Conservation (phyloP, 2,329 filamentous ascomycete species). For the Fusarium sp. region DNA sequence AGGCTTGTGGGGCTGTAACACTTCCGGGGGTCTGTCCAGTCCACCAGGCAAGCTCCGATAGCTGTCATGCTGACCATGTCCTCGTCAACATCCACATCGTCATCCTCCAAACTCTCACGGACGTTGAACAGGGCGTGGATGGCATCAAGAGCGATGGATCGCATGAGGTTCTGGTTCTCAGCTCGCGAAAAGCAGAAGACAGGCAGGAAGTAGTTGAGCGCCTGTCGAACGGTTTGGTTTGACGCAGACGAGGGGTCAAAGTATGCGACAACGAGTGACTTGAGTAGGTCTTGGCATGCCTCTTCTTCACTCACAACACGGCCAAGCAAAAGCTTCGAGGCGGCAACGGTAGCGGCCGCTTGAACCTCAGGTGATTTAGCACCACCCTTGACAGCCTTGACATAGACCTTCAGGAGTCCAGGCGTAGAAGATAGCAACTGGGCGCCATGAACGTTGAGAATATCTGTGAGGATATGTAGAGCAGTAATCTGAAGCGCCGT, state of each 20-base stretch:
- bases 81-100: slow-evolving; percentile 80
- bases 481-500: slow-evolving; percentile 90
- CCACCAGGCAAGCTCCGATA: slow-evolving; percentile 86
- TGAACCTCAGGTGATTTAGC: slow-evolving; percentile 81
- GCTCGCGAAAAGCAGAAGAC: slow-evolving; percentile 91
- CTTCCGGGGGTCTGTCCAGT: slow-evolving; percentile 96
- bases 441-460: slow-evolving; percentile 89
- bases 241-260: slow-evolving; percentile 87
- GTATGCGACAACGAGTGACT: slow-evolving; percentile 86
- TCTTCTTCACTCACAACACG: slow-evolving; percentile 81
- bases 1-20: slow-evolving; percentile 69
- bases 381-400: slow-evolving; percentile 83
- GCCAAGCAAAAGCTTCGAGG: slow-evolving; percentile 89
- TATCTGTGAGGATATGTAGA: slow-evolving; percentile 92
- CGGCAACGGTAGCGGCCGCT: slow-evolving; percentile 83
- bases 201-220: slow-evolving; percentile 92
- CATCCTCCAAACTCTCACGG: slow-evolving; percentile 80
- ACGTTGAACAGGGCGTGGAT: slow-evolving; percentile 82
- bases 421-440: slow-evolving; percentile 79
- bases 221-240: slow-evolving; percentile 88
- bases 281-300: slow-evolving; percentile 81
- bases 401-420: slow-evolving; percentile 86
- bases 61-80: slow-evolving; percentile 84
- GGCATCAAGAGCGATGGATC: slow-evolving; percentile 78
- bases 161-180: slow-evolving; percentile 88